These are phyloP conservation scores for Diaporthe citriasiana DNA, from an alignment of 2,329 filamentous ascomycete species.

Conservation along the genomic window DNA sequence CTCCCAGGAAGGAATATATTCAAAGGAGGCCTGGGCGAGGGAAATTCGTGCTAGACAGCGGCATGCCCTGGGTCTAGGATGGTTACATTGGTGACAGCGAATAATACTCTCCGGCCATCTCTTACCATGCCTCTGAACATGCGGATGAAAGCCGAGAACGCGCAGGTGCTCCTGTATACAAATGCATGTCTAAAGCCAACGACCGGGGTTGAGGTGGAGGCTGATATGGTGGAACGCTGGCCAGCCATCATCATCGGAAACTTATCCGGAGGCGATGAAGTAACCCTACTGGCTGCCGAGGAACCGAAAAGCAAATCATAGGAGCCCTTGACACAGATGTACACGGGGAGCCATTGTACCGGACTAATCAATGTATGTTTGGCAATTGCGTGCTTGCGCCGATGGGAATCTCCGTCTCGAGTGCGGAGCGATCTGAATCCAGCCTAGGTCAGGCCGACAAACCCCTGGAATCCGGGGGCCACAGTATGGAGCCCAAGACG, in stretches of 20 bases:
- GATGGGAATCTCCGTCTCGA: not conserved
- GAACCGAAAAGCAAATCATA: conserved; percentile 14
- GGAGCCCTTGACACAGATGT: not conserved
- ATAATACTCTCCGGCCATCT: not conserved
- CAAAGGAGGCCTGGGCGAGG: not conserved
- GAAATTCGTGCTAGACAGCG: not conserved
- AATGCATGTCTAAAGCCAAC: conserved; percentile 23
- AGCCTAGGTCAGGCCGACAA: conserved; percentile 11
- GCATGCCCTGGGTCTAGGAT: not conserved
- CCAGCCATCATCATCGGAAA: not conserved
- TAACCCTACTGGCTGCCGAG: not conserved
- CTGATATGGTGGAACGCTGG: not conserved
- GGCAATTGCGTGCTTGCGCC: not conserved
- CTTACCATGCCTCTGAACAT: not conserved
- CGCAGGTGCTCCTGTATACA: not conserved
- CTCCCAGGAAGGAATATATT: not conserved
- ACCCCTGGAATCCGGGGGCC: too few relatives aligned
- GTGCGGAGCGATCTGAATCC: conserved; percentile 13
- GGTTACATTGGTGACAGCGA: conserved; percentile 11
- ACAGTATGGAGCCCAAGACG: not conserved
- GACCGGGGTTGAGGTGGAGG: not conserved
- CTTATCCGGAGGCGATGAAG: not conserved
- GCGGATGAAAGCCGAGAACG: not conserved
- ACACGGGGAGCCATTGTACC: not conserved
- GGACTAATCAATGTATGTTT: conserved; percentile 3